Evolutionary conservation across 257 asterid genomes (phyloP).

Genomic region (Gardenia jasminoides): DNA sequence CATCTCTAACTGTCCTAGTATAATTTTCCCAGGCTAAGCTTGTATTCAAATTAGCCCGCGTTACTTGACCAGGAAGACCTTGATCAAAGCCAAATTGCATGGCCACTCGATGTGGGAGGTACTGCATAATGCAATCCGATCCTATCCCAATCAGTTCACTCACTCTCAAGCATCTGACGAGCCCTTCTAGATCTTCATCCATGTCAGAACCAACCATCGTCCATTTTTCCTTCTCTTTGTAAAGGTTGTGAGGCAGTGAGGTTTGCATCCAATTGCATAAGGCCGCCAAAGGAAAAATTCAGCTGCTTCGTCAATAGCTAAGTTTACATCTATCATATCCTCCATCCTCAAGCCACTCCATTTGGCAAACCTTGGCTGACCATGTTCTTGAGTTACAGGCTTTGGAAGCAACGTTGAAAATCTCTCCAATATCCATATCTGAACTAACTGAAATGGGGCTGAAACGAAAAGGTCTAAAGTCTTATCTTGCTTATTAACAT

Average conservation of each 20-base stretch:
- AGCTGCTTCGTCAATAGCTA: constrained; percentile 20
- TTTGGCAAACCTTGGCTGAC: constrained; percentile 26
- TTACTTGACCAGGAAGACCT: constrained; percentile 32
- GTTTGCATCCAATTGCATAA: constrained; percentile 20
- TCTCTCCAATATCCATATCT: constrained; percentile 59
- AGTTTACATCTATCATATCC: constrained; percentile 20
- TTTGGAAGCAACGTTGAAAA: constrained; percentile 26
- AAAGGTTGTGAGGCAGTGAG: constrained; percentile 17
- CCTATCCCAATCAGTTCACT: constrained; percentile 35
- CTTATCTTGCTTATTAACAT: not conserved
- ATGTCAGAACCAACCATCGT: not conserved
- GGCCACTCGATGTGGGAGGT: constrained; percentile 51
- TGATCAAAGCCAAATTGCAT: constrained; percentile 55
- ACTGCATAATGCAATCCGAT: constrained; percentile 30
- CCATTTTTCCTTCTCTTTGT: constrained; percentile 27
- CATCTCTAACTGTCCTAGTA: constrained; percentile 2
- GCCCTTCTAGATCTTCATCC: constrained; percentile 20
- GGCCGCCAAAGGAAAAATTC: constrained; percentile 40
- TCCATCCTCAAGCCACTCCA: constrained; percentile 25
- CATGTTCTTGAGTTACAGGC: constrained; percentile 4
- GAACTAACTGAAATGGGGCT: constrained; percentile 35
- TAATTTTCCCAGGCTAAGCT: constrained; percentile 15
- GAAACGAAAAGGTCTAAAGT: constrained; percentile 19
- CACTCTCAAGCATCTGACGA: constrained; percentile 7
- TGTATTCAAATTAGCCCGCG: not conserved